These are phyloP conservation scores for Juncus inflexus DNA, from an alignment of 176 grass and related monocot species.

Conservation along the genomic window DNA sequence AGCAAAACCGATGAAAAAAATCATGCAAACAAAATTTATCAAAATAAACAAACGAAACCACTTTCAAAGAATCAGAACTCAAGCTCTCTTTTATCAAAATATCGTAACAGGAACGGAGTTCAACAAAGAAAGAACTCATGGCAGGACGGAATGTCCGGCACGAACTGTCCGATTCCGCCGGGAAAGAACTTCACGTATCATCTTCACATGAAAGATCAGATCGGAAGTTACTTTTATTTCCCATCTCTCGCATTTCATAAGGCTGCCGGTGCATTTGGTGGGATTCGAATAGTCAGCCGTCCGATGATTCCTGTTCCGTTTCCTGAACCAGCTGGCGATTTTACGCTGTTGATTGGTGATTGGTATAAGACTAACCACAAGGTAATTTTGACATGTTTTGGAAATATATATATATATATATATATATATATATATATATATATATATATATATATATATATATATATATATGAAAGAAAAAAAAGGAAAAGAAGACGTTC, in stretches of 20 bases:
- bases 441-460: too few species aligned
- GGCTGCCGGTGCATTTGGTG: conserved; percentile 66
- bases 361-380: conserved; percentile 59
- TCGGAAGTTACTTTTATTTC: conserved; percentile 67
- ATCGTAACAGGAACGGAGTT: conserved; percentile 52
- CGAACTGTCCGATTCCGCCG: conserved; percentile 66
- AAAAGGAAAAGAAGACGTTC: too few species aligned
- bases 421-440: too few species aligned
- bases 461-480: too few species aligned
- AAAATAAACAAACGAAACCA: neutral
- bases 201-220: conserved; percentile 70
- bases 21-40: too few species aligned
- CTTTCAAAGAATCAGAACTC: neutral
- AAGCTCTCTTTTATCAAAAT: neutral
- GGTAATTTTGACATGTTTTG: conserved; percentile 13
- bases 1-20: too few species aligned
- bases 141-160: conserved; percentile 77
- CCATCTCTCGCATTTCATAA: conserved; percentile 76
- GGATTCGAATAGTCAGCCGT: conserved; percentile 47
- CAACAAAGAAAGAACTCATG: conserved; percentile 79
- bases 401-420: too few species aligned
- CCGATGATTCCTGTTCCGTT: conserved; percentile 60
- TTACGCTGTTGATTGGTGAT: conserved; percentile 66
- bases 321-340: conserved; percentile 43
- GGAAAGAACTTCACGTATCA: conserved; percentile 63